Conservation (phyloP, 1,284 basidiomycete species). For the Microbotryum saponariae region DNA sequence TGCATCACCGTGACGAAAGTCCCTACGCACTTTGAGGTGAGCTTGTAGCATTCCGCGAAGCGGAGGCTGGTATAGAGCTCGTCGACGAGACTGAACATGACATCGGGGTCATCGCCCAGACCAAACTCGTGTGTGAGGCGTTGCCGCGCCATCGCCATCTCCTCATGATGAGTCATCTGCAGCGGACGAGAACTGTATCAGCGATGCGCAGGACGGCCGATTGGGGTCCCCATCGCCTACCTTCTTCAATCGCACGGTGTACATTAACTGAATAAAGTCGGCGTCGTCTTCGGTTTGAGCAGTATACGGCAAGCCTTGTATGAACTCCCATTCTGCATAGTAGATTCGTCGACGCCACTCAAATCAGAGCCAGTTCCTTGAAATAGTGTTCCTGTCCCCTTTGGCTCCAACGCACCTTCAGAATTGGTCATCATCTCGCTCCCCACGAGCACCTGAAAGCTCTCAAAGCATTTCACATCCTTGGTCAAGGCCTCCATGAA, state of each 20-base stretch:
- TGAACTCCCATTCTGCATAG: conserved; percentile 84
- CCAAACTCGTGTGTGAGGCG: conserved; percentile 68
- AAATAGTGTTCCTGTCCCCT: background rate
- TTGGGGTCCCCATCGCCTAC: conserved; percentile 36
- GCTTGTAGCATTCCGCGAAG: conserved; percentile 85
- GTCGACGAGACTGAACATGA: conserved; percentile 85
- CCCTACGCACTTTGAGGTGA: conserved; percentile 64
- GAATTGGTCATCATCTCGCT: conserved; percentile 88
- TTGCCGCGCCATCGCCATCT: conserved; percentile 67
- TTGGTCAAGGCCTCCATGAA: conserved; percentile 91
- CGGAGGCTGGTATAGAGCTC: conserved; percentile 78
- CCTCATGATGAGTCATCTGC: conserved; percentile 65
- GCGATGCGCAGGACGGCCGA: background rate
- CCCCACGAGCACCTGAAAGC: conserved; percentile 80
- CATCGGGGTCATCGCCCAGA: conserved; percentile 81
- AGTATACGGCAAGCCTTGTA: conserved; percentile 71
- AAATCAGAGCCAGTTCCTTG: background rate
- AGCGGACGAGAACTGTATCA: background rate
- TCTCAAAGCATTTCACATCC: conserved; percentile 96
- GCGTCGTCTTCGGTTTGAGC: conserved; percentile 79
- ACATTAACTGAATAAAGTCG: conserved; percentile 81
- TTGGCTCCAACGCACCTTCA: conserved; percentile 57
- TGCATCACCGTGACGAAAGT: no score
- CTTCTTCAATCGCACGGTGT: conserved; percentile 83
- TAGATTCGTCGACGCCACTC: no score